These are phyloP conservation scores for Ustilago loliicola DNA, from an alignment of 1,284 basidiomycete genomes.

Conservation along the genomic window DNA sequence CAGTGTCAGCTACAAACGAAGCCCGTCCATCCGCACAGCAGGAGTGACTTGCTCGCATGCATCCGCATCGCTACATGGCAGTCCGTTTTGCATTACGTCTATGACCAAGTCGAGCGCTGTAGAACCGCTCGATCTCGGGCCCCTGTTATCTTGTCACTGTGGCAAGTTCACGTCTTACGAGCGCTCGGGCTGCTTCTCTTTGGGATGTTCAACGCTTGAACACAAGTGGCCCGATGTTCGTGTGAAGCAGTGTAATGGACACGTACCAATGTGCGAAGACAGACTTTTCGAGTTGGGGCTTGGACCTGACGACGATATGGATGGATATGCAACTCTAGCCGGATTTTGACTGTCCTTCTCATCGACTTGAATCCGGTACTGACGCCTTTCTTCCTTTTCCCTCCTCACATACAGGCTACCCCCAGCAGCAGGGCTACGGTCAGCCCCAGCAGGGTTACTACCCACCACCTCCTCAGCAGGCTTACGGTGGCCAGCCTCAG, in stretches of 20 bases:
- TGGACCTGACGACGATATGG: neutral
- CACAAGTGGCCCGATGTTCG: neutral
- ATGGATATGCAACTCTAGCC: neutral
- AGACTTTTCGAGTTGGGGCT: too few relatives aligned
- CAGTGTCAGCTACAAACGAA: neutral
- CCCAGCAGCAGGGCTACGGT: slow-evolving; percentile 42
- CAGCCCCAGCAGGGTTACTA: slow-evolving; percentile 53
- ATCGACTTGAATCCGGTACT: neutral
- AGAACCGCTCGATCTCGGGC: neutral
- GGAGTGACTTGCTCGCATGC: neutral
- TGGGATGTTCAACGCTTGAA: neutral
- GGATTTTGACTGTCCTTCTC: neutral
- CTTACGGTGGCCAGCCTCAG: slow-evolving; percentile 56
- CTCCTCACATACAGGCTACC: slow-evolving; percentile 32
- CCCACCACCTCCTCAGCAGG: slow-evolving; percentile 60
- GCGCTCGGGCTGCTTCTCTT: neutral
- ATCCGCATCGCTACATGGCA: neutral
- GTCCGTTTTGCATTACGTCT: neutral
- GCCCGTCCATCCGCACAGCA: slow-evolving; percentile 7
- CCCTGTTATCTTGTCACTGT: neutral
- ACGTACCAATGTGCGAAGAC: too few relatives aligned
- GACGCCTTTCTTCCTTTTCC: neutral
- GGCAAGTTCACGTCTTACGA: neutral
- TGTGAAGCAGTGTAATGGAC: neutral
- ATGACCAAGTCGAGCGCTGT: neutral